Evolutionary conservation across 208 protist genomes (phyloP).

Genomic region (Leishmania guyanensis): DNA sequence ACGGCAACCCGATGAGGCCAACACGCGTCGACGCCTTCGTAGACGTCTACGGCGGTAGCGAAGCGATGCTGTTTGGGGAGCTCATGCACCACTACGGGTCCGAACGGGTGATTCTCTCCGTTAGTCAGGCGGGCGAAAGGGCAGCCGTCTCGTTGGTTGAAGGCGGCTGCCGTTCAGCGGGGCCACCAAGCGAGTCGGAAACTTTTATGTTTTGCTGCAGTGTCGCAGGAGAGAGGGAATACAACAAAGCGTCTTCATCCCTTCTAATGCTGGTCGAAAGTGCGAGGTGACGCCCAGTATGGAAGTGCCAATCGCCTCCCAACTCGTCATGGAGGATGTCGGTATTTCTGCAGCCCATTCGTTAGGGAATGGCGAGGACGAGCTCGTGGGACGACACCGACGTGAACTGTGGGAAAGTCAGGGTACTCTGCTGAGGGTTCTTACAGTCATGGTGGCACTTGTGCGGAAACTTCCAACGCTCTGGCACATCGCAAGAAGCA

Average conservation of each 20-base stretch:
- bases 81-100: conserved; percentile 48
- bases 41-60: conserved; percentile 29
- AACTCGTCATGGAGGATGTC: background rate
- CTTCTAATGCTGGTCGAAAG: background rate
- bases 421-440: background rate
- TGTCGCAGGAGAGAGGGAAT: background rate
- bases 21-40: conserved; percentile 40
- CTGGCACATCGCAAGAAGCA: conserved; percentile 14
- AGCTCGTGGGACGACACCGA: conserved; percentile 4
- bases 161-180: no score
- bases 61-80: conserved; percentile 50
- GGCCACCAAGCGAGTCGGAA: background rate
- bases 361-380: background rate
- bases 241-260: background rate
- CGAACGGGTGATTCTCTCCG: conserved; percentile 7
- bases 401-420: conserved; percentile 13
- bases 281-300: background rate
- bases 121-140: background rate
- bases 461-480: conserved; percentile 1
- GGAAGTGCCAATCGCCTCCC: background rate
- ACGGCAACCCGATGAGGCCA: conserved; percentile 49
- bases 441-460: no score
- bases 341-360: background rate
- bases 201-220: background rate
- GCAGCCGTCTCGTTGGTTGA: background rate